Conservation (phyloP, 2,329 filamentous ascomycete species). For the Clathrospora elynae region DNA sequence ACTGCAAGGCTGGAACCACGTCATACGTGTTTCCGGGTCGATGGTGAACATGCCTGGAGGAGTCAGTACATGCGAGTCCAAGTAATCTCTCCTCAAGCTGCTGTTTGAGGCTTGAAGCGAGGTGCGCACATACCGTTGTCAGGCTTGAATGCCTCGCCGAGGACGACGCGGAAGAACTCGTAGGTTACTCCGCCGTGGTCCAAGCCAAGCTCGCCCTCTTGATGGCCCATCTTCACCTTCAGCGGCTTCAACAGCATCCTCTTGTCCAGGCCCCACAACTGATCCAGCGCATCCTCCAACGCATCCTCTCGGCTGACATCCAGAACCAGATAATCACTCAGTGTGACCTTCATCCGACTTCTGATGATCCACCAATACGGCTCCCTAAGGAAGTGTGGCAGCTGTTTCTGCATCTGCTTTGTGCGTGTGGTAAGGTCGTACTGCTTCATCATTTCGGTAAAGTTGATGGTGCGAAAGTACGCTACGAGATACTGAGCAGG, state of each 20-base stretch:
- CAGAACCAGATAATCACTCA: constrained; percentile 51
- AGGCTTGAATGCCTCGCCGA: constrained; percentile 78
- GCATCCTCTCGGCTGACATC: constrained; percentile 51
- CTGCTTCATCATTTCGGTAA: constrained; percentile 79
- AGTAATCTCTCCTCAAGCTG: no score
- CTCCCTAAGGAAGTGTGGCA: constrained; percentile 32
- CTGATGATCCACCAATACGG: constrained; percentile 34
- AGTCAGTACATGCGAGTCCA: constrained; percentile 22
- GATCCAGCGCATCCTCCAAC: constrained; percentile 66
- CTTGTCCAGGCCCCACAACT: constrained; percentile 84
- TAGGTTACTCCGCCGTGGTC: constrained; percentile 96
- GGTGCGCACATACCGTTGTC: constrained; percentile 63
- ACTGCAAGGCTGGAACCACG: constrained; percentile 86
- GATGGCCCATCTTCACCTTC: constrained; percentile 79
- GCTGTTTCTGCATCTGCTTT: constrained; percentile 33
- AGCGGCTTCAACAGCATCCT: constrained; percentile 82
- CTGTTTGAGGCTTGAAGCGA: not conserved
- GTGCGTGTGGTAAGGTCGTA: constrained; percentile 60
- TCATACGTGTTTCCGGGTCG: constrained; percentile 75
- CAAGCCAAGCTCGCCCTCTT: constrained; percentile 85
- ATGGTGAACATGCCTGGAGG: constrained; percentile 71
- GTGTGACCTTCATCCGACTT: constrained; percentile 41
- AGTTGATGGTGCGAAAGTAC: constrained; percentile 88
- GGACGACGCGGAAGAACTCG: constrained; percentile 88
- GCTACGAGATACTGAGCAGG: constrained; percentile 71